Evolutionary conservation across 169 alveolate genomes (phyloP).

Genomic region (Amoebophrya sp.): DNA sequence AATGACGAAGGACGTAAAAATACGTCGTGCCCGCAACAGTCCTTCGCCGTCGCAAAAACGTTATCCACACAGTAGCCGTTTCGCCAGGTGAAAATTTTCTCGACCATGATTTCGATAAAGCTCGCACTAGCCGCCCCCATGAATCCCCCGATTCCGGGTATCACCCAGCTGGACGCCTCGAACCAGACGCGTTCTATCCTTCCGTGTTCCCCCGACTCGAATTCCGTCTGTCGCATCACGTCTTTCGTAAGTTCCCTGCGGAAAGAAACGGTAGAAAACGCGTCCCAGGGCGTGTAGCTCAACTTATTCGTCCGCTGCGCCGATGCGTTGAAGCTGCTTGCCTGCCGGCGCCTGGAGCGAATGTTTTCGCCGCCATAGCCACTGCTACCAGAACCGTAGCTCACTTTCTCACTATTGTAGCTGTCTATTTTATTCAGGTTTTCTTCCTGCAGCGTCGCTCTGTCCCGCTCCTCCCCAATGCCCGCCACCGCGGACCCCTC

Average conservation of each 20-base stretch:
- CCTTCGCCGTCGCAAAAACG: background rate
- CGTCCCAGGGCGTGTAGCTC: background rate
- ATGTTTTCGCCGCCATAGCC: background rate
- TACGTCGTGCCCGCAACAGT: background rate
- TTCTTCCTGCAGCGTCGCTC: no score
- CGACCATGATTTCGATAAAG: background rate
- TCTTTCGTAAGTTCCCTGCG: background rate
- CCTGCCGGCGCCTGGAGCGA: background rate
- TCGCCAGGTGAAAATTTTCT: constrained; percentile 22
- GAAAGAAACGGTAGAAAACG: background rate
- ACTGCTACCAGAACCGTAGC: no score
- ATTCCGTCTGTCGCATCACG: background rate
- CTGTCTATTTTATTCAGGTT: no score
- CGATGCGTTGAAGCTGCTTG: background rate
- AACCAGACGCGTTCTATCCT: background rate
- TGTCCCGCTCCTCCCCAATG: no score
- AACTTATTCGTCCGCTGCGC: background rate
- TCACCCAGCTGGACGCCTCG: background rate
- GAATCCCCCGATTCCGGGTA: background rate
- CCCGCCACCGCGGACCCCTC: no score
- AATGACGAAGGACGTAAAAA: no score
- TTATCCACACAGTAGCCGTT: background rate
- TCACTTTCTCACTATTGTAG: no score
- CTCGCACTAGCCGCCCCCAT: background rate
- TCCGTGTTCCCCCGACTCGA: background rate